Percentiles rank a stretch among this genome's conserved stretches.
Evolutionary conservation across 2,329 filamentous ascomycete genomes (phyloP).

Genomic region (Cladosporium sp.): DNA sequence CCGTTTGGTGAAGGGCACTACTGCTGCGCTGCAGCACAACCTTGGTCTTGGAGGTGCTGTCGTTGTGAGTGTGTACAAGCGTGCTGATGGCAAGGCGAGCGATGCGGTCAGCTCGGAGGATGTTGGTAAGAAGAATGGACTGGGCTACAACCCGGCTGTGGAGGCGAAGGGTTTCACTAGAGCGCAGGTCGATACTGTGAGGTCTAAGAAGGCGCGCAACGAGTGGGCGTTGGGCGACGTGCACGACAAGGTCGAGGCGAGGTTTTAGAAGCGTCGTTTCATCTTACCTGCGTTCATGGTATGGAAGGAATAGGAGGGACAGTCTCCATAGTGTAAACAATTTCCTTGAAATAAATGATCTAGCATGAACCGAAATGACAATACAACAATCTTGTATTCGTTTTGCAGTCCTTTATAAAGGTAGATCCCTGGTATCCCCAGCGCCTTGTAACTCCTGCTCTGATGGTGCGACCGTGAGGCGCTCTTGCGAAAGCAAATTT

Average conservation of each 20-base stretch:
- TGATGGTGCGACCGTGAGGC: neutral
- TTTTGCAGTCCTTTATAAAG: neutral
- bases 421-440: conserved; percentile 1
- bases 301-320: neutral
- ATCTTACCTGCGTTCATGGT: neutral
- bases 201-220: conserved; percentile 67
- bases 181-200: conserved; percentile 67
- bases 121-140: conserved; percentile 65
- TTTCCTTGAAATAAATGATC: neutral
- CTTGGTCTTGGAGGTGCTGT: conserved; percentile 87
- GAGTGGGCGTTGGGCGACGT: conserved; percentile 80
- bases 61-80: conserved; percentile 85
- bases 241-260: conserved; percentile 70
- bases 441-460: neutral
- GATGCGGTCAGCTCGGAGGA: conserved; percentile 61
- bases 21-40: conserved; percentile 84
- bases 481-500: neutral
- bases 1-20: conserved; percentile 68
- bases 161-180: conserved; percentile 86
- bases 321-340: neutral
- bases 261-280: conserved; percentile 53
- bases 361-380: neutral
- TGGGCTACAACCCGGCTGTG: conserved; percentile 91
- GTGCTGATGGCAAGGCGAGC: conserved; percentile 73
- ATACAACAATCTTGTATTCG: neutral